Base-by-base conservation (phyloP, 2,329 filamentous ascomycete genomes). In the Microdochium bolleyi region DNA sequence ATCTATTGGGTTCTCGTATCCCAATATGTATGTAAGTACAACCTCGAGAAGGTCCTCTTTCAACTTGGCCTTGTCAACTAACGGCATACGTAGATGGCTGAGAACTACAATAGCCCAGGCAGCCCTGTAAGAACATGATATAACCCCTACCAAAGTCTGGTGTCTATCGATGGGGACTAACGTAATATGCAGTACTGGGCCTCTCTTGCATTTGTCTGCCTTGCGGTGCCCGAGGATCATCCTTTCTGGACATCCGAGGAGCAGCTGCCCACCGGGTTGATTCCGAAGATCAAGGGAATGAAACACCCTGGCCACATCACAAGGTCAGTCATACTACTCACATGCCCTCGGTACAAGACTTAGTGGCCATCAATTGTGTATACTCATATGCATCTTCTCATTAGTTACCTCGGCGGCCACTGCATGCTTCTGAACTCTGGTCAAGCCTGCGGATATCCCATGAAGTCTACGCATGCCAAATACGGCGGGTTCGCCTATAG, bases 31-130 rank as follows among this genome's bases (percentile, higher is more conserved):
- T 70, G 75, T 73, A 66, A 67, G 72, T 74, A 61, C 34, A 38
- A 10, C 32, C 19, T 10, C 8, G 10, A 3, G 13, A 30, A 5
- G 4, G 10, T 24, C 7, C 8, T 25, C 22, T 22, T 7, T 24
- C 4, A 11, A 24, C 44, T 24, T 3, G 21, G 3, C 22, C 19
- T 3, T 19, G 9, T 22, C n/a, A 14, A 10, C 48, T 30, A 14
- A 27, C 24, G 24, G 9, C 3, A 30, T 27, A 3, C 13, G 48
- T 51, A 87, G 68, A 81, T 91, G 70, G 85, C 87, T 0, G 88
- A 92, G 68, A 91, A 92, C 65, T 92, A 92, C 70, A 92, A 92
- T 68, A 89, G 85, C 10, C 87, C 88, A 0, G 85, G 85, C 32
- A 82, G 78, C 52, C 77, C 78, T 24, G 77, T 79, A 64, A 68